Percentiles rank a stretch among this genome's conserved stretches.
Conservation (phyloP, 2,329 filamentous ascomycete species). For the Colletotrichum destructivum region DNA sequence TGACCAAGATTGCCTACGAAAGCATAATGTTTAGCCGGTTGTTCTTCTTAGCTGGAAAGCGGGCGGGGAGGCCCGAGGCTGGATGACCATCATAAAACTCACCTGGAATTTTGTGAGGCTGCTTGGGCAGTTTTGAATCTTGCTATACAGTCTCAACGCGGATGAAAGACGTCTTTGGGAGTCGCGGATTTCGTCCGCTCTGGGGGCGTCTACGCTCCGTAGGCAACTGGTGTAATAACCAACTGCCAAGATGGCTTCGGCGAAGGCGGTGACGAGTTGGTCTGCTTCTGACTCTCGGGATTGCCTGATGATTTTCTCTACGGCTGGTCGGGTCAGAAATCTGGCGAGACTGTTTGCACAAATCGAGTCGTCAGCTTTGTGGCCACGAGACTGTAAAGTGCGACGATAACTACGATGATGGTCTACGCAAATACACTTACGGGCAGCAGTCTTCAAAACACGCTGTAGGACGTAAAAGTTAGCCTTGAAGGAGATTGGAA, state of each 20-base stretch:
- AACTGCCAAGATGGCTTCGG: slow-evolving; percentile 18
- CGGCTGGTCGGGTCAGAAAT: slow-evolving; percentile 22
- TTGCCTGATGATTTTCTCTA: slow-evolving; percentile 16
- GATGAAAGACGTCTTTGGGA: slow-evolving; percentile 12
- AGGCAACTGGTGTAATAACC: slow-evolving; percentile 20
- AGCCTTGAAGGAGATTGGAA: not conserved
- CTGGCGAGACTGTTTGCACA: not conserved
- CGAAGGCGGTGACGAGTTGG: not conserved
- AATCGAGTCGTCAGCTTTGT: not conserved
- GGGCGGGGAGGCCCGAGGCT: too few relatives aligned
- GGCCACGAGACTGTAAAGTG: too few relatives aligned
- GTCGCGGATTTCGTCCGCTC: not conserved
- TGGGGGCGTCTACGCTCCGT: not conserved
- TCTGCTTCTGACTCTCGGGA: slow-evolving; percentile 5
- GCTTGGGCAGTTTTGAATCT: slow-evolving; percentile 6
- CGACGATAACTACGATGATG: not conserved
- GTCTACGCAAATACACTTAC: slow-evolving; percentile 1
- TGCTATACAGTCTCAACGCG: not conserved
- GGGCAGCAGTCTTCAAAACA: slow-evolving; percentile 35
- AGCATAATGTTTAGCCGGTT: not conserved
- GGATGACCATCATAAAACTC: not conserved
- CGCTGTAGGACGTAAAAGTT: not conserved
- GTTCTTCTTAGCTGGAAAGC: too few relatives aligned
- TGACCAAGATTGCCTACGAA: not conserved
- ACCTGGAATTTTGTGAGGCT: slow-evolving; percentile 31